Evolutionary conservation across 352 stramenopile genomes (phyloP).

Genomic region (Pythium aphanidermatum): DNA sequence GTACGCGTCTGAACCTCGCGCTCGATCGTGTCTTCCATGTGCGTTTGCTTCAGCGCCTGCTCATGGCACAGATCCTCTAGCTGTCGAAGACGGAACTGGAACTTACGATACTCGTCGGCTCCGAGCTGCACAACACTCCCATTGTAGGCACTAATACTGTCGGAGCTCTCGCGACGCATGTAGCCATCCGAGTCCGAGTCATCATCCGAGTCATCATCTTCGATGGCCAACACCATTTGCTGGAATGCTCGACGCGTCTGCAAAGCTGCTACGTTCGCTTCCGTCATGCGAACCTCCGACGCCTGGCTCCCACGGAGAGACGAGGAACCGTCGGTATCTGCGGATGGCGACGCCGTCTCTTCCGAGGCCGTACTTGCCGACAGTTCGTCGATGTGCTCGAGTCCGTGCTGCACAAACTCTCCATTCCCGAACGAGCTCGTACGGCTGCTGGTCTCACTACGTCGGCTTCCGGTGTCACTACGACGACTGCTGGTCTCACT

Average conservation of each 20-base stretch:
- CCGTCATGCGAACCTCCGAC: constrained; percentile 39
- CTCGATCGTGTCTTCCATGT: constrained; percentile 78
- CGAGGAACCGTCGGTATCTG: not conserved
- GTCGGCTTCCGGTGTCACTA: constrained; percentile 7
- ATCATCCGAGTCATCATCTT: constrained; percentile 66
- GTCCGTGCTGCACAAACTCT: no score
- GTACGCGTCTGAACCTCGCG: constrained; percentile 59
- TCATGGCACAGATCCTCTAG: constrained; percentile 70
- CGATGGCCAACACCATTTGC: constrained; percentile 79
- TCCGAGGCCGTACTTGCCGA: not conserved
- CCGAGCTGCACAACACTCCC: constrained; percentile 44
- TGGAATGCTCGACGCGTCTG: constrained; percentile 78
- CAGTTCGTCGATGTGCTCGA: constrained; percentile 14
- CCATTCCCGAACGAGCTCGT: no score
- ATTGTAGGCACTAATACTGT: constrained; percentile 4
- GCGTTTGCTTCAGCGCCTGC: constrained; percentile 59
- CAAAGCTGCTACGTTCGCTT: constrained; percentile 57
- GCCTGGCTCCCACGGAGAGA: not conserved
- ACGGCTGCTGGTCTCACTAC: constrained; percentile 7
- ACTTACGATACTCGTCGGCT: constrained; percentile 73
- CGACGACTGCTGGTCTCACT: constrained; percentile 6
- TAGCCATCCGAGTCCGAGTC: constrained; percentile 43
- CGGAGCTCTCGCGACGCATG: constrained; percentile 10
- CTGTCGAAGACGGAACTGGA: constrained; percentile 76
- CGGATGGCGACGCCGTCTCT: not conserved